A percentile compares a stretch with the other conserved stretches of the same genome.
phyloP scores from a whole-genome alignment of 345 rosid genomes.

The Dimocarpus longan region DNA sequence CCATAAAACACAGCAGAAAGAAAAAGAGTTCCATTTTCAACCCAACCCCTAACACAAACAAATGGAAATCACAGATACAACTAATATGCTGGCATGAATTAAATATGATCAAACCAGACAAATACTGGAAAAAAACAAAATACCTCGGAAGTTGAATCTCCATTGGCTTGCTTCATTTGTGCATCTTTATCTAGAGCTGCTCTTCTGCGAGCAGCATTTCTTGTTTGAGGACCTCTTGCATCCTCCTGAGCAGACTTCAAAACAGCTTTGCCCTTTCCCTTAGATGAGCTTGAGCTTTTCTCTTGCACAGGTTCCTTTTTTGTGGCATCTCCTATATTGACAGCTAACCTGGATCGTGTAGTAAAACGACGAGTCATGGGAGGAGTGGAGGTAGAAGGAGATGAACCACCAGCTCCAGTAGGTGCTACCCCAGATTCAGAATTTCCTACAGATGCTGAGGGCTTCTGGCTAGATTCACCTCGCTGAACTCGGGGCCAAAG shows the following conservation, averaged over 20 bases:
- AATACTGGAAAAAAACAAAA: constrained; percentile 9
- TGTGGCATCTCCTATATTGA: constrained; percentile 68
- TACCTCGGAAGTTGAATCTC: constrained; percentile 96
- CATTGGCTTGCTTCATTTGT: constrained; percentile 62
- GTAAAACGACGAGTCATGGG: constrained; percentile 71
- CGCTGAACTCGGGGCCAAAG: constrained; percentile 98
- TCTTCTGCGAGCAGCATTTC: constrained; percentile 89
- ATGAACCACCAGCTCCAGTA: constrained; percentile 71
- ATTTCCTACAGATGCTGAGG: constrained; percentile 63
- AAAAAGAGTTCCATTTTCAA: not conserved
- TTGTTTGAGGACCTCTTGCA: constrained; percentile 89
- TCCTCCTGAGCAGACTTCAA: constrained; percentile 79
- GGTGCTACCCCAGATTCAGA: constrained; percentile 62
- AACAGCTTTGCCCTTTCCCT: constrained; percentile 98
- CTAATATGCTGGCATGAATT: not conserved
- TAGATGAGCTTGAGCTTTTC: constrained; percentile 76
- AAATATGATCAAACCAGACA: constrained; percentile 1
- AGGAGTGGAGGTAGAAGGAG: constrained; percentile 80
- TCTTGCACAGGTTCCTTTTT: constrained; percentile 69
- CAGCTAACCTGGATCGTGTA: constrained; percentile 81
- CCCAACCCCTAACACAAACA: not conserved
- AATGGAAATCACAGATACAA: not conserved
- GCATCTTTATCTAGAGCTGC: constrained; percentile 81
- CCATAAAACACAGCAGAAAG: not conserved
- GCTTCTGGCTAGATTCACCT: constrained; percentile 78